Percentiles rank a stretch among this genome's conserved stretches.
Conservation (phyloP, 768 basidiomycete genomes). For the Tubosaeta sp. region DNA sequence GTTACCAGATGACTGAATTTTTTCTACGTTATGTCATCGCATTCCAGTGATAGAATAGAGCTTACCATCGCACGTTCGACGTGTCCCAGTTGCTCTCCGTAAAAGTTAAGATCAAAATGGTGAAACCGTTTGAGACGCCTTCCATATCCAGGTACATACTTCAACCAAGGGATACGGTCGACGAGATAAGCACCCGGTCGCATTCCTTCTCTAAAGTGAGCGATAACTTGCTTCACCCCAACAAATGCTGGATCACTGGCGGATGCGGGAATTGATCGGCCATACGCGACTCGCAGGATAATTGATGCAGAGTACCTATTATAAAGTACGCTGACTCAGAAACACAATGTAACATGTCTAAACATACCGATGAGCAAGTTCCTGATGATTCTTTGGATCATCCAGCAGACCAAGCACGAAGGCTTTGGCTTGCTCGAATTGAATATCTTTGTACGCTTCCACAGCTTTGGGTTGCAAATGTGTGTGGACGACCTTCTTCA, state of each 20-base stretch:
- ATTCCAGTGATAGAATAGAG: neutral
- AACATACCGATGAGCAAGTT: constrained; percentile 44
- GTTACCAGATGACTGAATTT: neutral
- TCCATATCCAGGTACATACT: constrained; percentile 57
- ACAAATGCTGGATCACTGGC: constrained; percentile 23
- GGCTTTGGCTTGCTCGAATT: constrained; percentile 32
- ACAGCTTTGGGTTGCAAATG: constrained; percentile 49
- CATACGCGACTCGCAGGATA: constrained; percentile 25
- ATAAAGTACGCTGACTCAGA: neutral
- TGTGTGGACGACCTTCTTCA: constrained; percentile 50
- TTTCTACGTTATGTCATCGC: neutral
- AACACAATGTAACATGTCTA: constrained; percentile 1
- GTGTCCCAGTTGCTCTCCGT: constrained; percentile 43
- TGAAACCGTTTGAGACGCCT: constrained; percentile 49
- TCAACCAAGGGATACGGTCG: constrained; percentile 32
- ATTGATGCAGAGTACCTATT: constrained; percentile 26
- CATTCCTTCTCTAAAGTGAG: constrained; percentile 27
- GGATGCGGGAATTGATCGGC: constrained; percentile 15
- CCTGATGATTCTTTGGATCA: constrained; percentile 17
- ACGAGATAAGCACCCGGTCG: constrained; percentile 34
- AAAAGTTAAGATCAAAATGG: constrained; percentile 46
- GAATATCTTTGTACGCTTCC: constrained; percentile 40
- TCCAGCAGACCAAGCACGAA: constrained; percentile 30
- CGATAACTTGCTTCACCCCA: constrained; percentile 13
- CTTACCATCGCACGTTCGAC: constrained; percentile 44